These are phyloP conservation scores for Mikania micrantha DNA, from an alignment of 129 eudicot genomes.

Conservation along the genomic window DNA sequence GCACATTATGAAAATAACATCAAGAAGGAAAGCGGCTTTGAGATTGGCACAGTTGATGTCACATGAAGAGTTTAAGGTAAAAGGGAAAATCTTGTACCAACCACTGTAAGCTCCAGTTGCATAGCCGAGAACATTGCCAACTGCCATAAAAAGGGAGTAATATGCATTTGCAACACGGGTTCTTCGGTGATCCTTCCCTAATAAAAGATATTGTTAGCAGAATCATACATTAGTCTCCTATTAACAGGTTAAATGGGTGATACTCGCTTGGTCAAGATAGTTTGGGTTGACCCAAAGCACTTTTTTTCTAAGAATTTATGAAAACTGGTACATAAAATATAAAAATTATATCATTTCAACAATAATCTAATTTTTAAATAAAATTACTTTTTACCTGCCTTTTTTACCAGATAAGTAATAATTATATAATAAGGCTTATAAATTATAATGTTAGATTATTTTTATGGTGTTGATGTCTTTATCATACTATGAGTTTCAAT, in stretches of 20 bases:
- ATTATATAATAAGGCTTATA: background rate
- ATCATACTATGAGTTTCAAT: background rate
- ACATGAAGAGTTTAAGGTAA: conserved; percentile 69
- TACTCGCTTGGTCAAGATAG: background rate
- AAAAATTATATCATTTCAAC: background rate
- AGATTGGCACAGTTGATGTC: conserved; percentile 81
- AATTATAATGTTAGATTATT: background rate
- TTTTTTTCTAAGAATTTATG: background rate
- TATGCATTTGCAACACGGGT: conserved; percentile 98
- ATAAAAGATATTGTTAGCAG: conserved; percentile 19
- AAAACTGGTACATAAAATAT: background rate
- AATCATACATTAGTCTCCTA: conserved; percentile 2
- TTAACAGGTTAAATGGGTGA: background rate
- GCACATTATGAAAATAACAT: conserved; percentile 52
- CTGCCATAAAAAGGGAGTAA: conserved; percentile 85
- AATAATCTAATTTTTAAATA: background rate
- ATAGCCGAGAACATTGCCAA: conserved; percentile 89
- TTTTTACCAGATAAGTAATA: background rate
- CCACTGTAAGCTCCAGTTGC: conserved; percentile 90
- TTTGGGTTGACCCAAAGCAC: background rate
- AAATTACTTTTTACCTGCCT: background rate
- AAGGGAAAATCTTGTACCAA: conserved; percentile 81
- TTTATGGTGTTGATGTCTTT: conserved; percentile 4
- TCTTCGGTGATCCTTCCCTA: conserved; percentile 88
- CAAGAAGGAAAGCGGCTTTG: conserved; percentile 83